A percentile compares a stretch with the other conserved stretches of the same genome.
Evolutionary conservation across 2,329 filamentous ascomycete species (phyloP).

Genomic region (Colletotrichum falcatum): DNA sequence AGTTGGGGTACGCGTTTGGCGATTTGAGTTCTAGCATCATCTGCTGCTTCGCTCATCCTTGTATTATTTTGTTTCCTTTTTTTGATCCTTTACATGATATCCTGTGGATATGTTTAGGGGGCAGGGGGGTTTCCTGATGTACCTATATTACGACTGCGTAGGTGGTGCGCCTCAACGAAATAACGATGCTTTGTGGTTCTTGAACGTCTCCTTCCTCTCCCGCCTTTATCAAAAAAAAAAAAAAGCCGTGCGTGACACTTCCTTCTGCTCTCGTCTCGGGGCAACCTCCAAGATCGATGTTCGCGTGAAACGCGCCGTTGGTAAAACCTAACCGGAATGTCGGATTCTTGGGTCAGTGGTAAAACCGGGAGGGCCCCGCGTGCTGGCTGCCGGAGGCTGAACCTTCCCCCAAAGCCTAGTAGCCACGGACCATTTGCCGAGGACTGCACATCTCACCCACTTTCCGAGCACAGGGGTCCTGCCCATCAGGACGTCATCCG

Average conservation of each 20-base stretch:
- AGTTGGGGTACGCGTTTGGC: background rate
- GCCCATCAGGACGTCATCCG: no score
- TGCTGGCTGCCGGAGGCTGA: background rate
- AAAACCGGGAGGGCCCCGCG: background rate
- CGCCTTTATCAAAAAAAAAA: no score
- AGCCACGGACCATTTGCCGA: background rate
- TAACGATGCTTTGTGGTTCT: slow-evolving; percentile 37
- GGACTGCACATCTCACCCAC: background rate
- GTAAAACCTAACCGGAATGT: background rate
- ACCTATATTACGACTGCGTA: slow-evolving; percentile 32
- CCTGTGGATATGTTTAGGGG: slow-evolving; percentile 31
- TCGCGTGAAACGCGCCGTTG: no score
- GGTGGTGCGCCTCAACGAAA: slow-evolving; percentile 20
- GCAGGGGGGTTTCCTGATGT: slow-evolving; percentile 15
- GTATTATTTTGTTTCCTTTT: slow-evolving; percentile 1
- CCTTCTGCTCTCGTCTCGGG: background rate
- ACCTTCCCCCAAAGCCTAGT: background rate
- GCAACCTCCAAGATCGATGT: no score
- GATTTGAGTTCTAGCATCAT: slow-evolving; percentile 1
- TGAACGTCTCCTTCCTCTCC: background rate
- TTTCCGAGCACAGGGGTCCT: background rate
- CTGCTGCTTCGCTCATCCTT: slow-evolving; percentile 4
- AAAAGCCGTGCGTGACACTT: no score
- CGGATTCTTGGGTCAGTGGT: background rate
- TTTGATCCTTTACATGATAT: slow-evolving; percentile 35